Evolutionary conservation across 1,139 yeast genomes (phyloP), one percentile per base, ranked within the genome.

Genomic region (Geotrichum candidum): DNA sequence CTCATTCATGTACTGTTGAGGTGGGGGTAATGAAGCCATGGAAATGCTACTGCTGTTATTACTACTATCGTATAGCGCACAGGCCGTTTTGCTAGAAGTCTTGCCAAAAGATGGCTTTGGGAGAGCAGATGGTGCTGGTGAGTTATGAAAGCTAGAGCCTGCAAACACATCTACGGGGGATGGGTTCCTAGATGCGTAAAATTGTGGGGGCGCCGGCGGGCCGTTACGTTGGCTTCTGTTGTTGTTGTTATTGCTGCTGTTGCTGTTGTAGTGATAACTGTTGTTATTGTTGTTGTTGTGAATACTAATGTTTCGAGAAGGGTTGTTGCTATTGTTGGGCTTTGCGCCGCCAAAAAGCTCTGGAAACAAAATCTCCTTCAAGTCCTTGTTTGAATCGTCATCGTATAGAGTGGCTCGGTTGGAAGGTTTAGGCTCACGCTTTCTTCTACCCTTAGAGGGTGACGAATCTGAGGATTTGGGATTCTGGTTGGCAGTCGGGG

Each of bases 111-210:
- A 67, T 11, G 80, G 80, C 52, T 74, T 71, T n/a, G 81, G 81
- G 25, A 78, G 68, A 15, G 78, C 69, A n/a, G 77, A 73, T 1
- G 81, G 76, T 6, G 78, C 80, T 6, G 81, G 81, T 1, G 81
- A 77, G 4, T 76, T 68, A 58, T 76, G 76, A 68, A 78, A 78
- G 31, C 76, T 74, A 22, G 79, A 76, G 7, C 80, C 80, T 5
- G 80, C 78, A 68, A 70, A 74, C 48, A 64, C 60, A 27, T 66
- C 66, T 18, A 64, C 67, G 25, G 62, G 59, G n/a, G 66, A 64
- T 10, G 65, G 54, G n/a, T 54, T 53, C 38, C 52, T 53, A 51
- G 59, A 51, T 27, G 63, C 41, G 13, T 35, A 35, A 15, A 35
- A 51, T 27, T 25, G 31, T 11, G 29, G 27, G 9, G 33, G 25